These are phyloP conservation scores for Mycena haematopus DNA, from an alignment of 768 basidiomycete genomes.

Conservation along the genomic window DNA sequence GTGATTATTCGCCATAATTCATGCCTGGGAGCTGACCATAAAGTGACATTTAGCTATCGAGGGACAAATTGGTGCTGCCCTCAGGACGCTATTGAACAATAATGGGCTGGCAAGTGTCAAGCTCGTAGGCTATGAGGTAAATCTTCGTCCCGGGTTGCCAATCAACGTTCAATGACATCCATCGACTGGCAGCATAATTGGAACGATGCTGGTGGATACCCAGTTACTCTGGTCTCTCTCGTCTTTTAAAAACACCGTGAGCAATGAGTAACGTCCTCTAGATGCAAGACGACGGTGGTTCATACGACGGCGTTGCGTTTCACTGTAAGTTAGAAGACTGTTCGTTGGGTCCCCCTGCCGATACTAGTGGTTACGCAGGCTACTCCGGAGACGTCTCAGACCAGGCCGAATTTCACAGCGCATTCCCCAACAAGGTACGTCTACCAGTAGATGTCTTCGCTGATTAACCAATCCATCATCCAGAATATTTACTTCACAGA, in stretches of 20 bases:
- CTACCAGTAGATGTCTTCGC: neutral
- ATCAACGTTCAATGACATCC: no score
- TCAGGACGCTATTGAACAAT: constrained; percentile 65
- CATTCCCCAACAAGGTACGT: constrained; percentile 19
- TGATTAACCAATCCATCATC: neutral
- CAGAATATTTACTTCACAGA: neutral
- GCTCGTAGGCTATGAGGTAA: constrained; percentile 67
- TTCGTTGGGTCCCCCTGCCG: no score
- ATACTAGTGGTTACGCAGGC: constrained; percentile 2
- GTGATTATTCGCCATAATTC: no score
- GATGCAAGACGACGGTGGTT: constrained; percentile 62
- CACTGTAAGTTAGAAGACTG: constrained; percentile 58
- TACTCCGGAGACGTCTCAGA: constrained; percentile 17
- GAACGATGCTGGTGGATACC: constrained; percentile 68
- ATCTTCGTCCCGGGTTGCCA: no score
- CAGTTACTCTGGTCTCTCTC: constrained; percentile 48
- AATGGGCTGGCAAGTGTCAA: constrained; percentile 65
- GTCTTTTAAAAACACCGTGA: no score
- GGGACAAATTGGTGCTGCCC: constrained; percentile 59
- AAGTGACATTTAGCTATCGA: no score
- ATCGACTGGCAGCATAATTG: no score
- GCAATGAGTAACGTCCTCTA: no score
- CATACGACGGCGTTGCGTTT: constrained; percentile 71
- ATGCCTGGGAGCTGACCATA: no score
- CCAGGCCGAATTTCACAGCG: constrained; percentile 16